A percentile compares a stretch with the other conserved stretches of the same genome.
These are phyloP conservation scores for Xerocomellus intermedius DNA, from an alignment of 768 basidiomycete genomes.

Conservation along the genomic window DNA sequence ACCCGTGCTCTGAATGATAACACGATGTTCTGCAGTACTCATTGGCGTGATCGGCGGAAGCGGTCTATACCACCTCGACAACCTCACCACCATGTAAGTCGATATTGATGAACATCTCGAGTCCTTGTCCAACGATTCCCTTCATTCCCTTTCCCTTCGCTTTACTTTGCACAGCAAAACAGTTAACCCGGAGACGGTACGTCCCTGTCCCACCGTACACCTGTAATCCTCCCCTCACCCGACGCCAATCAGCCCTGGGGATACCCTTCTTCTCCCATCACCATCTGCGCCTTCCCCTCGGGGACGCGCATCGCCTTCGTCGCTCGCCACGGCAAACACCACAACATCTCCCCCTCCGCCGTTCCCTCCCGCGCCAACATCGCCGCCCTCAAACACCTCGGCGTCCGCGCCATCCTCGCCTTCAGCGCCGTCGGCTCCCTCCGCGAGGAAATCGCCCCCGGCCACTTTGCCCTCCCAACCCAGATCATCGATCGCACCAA, in stretches of 20 bases:
- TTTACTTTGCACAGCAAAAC: conserved; percentile 53
- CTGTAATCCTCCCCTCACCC: neutral
- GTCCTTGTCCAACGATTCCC: neutral
- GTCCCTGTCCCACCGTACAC: conserved; percentile 19
- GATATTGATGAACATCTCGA: neutral
- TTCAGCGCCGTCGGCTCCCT: conserved; percentile 96
- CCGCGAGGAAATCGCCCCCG: conserved; percentile 88
- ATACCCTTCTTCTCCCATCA: conserved; percentile 83
- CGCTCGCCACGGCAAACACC: conserved; percentile 84
- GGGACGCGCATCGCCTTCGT: conserved; percentile 85
- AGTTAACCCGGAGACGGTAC: conserved; percentile 79
- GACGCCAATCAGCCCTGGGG: conserved; percentile 78
- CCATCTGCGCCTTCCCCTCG: conserved; percentile 85
- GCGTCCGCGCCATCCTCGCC: conserved; percentile 84
- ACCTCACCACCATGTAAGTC: conserved; percentile 81
- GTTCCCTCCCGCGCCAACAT: conserved; percentile 93
- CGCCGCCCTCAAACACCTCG: conserved; percentile 89
- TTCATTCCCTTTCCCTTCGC: neutral
- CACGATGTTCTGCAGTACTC: conserved; percentile 46
- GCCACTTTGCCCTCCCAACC: conserved; percentile 81
- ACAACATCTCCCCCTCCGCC: conserved; percentile 73
- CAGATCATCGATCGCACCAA: conserved; percentile 98
- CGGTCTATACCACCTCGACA: conserved; percentile 91
- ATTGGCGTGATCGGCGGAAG: conserved; percentile 91
- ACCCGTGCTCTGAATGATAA: neutral